A percentile compares a stretch with the other conserved stretches of the same genome.
These are phyloP conservation scores for Elsinoe perseae DNA, from an alignment of 2,329 filamentous ascomycete genomes.

Conservation along the genomic window DNA sequence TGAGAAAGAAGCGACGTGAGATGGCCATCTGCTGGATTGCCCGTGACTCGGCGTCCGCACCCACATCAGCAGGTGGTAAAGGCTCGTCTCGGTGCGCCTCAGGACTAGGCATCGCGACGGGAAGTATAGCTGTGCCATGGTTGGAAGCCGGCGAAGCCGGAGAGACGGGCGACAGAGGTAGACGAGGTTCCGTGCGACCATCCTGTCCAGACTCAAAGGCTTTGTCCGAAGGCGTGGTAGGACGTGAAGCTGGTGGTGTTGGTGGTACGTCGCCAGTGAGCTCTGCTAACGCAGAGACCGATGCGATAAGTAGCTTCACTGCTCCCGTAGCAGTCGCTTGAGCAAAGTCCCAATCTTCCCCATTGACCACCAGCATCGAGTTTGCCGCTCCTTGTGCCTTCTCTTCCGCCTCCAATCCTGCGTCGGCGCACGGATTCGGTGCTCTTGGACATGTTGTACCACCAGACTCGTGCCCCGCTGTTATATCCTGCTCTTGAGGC, in stretches of 20 bases:
- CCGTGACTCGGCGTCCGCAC: constrained; percentile 63
- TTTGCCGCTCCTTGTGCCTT: constrained; percentile 20
- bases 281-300: constrained; percentile 53
- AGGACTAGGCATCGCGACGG: constrained; percentile 39
- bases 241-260: constrained; percentile 61
- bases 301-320: constrained; percentile 66
- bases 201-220: constrained; percentile 20
- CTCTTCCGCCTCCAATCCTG: constrained; percentile 16
- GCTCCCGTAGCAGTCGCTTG: constrained; percentile 64
- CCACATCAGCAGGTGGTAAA: constrained; percentile 36
- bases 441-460: constrained; percentile 1
- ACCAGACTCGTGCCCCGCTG: background rate
- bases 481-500: background rate
- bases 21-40: constrained; percentile 77
- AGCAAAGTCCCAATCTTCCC: constrained; percentile 58
- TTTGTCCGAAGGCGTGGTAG: constrained; percentile 50
- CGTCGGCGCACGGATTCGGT: constrained; percentile 17
- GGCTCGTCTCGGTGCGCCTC: constrained; percentile 46
- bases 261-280: constrained; percentile 72
- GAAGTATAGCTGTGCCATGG: constrained; percentile 29
- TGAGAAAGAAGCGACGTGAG: constrained; percentile 88
- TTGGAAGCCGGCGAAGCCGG: constrained; percentile 36
- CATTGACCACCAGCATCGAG: constrained; percentile 25
- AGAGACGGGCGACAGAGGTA: constrained; percentile 25
- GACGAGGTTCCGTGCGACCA: constrained; percentile 14